Percentiles rank a stretch among this genome's conserved stretches.
Evolutionary conservation across 2,329 filamentous ascomycete genomes (phyloP).

Genomic region (Aspergillus hiratsukae): DNA sequence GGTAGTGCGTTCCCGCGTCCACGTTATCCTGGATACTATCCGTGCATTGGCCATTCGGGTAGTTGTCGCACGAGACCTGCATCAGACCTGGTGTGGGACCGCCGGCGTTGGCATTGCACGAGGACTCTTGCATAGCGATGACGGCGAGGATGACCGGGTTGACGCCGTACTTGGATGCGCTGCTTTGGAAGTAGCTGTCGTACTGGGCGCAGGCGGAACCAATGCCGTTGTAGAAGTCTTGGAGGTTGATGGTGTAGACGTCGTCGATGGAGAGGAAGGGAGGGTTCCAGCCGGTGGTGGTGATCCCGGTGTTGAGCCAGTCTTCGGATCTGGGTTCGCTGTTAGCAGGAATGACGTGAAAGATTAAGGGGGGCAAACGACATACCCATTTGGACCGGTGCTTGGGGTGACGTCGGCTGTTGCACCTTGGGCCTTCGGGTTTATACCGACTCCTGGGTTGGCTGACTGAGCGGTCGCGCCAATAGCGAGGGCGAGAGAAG

Average conservation of each 20-base stretch:
- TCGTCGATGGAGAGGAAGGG: slow-evolving; percentile 25
- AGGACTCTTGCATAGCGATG: background rate
- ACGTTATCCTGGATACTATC: background rate
- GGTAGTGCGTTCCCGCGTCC: background rate
- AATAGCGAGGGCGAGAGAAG: background rate
- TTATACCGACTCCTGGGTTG: background rate
- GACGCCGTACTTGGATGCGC: slow-evolving; percentile 28
- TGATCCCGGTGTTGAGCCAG: background rate
- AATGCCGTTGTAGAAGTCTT: slow-evolving; percentile 14
- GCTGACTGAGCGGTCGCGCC: background rate
- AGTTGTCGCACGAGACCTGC: background rate
- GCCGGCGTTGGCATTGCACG: background rate
- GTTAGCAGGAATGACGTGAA: background rate
- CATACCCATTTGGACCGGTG: background rate
- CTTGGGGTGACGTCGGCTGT: background rate
- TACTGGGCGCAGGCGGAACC: slow-evolving; percentile 24
- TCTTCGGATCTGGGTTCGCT: background rate
- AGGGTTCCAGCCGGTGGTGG: slow-evolving; percentile 27
- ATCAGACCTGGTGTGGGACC: background rate
- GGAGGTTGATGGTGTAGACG: slow-evolving; percentile 13
- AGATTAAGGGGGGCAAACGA: background rate
- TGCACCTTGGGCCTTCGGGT: background rate
- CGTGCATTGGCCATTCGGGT: background rate
- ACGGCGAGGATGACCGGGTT: slow-evolving; percentile 32
- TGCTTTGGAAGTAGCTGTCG: slow-evolving; percentile 30